Base-by-base conservation (phyloP, 139 green algal genomes). In the Volvox reticuliferus region DNA sequence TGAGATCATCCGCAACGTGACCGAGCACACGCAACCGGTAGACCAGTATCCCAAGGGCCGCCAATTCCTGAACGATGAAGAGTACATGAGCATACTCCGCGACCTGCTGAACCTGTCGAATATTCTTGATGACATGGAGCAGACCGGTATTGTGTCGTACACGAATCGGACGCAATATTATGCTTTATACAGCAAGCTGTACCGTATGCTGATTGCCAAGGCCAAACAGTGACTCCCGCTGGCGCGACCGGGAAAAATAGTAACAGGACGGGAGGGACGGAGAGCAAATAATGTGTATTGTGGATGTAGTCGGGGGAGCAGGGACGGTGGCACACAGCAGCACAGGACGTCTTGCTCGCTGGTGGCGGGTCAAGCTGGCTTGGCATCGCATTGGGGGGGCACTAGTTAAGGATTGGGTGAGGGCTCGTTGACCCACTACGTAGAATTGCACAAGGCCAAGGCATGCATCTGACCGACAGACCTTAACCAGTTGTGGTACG, bases 51-150 rank as follows among this genome's bases (percentile, higher is more conserved):
- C 94, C 1, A 93, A 92, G 68, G 92, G 92, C 21, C 75, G 92
- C 21, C 90, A 93, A 32, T 87, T 93, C 22, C 77, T 96, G 20
- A 80, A 93, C 55, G 93, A 95, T 35, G 94, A 96, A 0, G 94
- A 96, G 20, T 95, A 96, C 91, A 65, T 96, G 82, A 32, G 63
- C 37, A 93, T 96, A 35, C 77, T 96, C 28, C 71, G 79, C n/a
- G 94, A 96, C 88, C 89, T 96, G 87, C 92, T 96, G 36, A 96
- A 96, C 79, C 92, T 96, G 16, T 92, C 79, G 9, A 95, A 94
- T 65, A 94, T 95, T 1, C 80, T 96, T 19, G 93, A 95, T 63
- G 92, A 94, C 85, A 95, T 94, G 93, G 92, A 95, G 88, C 88
- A 93, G 55, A 94, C 91, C 13, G 92, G 81, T 1, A 55, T 76